These are phyloP conservation scores for Cardamine resedifolia DNA, from an alignment of 345 rosid genomes.

Conservation along the genomic window DNA sequence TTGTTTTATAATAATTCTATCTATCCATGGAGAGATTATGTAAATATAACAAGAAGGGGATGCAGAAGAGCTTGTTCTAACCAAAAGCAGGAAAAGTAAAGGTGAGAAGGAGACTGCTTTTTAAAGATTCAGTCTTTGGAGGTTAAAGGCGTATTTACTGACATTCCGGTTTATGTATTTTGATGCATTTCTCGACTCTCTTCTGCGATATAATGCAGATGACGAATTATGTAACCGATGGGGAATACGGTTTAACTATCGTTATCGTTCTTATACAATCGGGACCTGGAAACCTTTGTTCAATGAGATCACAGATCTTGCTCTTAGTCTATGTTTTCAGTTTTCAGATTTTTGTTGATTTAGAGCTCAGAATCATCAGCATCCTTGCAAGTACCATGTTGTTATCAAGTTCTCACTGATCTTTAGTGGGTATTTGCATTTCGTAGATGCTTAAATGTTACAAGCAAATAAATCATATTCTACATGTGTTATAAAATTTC, in stretches of 20 bases:
- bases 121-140: constrained; percentile 27
- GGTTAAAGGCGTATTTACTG: constrained; percentile 17
- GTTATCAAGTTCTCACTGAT: not conserved
- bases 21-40: constrained; percentile 25
- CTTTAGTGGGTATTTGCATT: not conserved
- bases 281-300: not conserved
- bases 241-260: constrained; percentile 18
- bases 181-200: constrained; percentile 34
- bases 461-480: constrained; percentile 4
- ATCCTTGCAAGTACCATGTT: not conserved
- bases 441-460: not conserved
- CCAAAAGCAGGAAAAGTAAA: constrained; percentile 22
- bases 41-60: constrained; percentile 38
- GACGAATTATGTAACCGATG: constrained; percentile 32
- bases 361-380: not conserved
- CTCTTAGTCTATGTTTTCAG: not conserved
- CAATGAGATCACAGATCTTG: constrained; percentile 1
- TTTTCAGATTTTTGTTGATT: not conserved
- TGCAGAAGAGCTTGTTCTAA: constrained; percentile 32
- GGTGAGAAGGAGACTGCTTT: constrained; percentile 25
- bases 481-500: constrained; percentile 1
- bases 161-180: constrained; percentile 36
- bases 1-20: constrained; percentile 5
- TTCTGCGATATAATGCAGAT: constrained; percentile 32
- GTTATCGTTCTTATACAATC: constrained; percentile 21